Base-by-base conservation (phyloP, 257 asterid species). In the Plectranthus barbatus region DNA sequence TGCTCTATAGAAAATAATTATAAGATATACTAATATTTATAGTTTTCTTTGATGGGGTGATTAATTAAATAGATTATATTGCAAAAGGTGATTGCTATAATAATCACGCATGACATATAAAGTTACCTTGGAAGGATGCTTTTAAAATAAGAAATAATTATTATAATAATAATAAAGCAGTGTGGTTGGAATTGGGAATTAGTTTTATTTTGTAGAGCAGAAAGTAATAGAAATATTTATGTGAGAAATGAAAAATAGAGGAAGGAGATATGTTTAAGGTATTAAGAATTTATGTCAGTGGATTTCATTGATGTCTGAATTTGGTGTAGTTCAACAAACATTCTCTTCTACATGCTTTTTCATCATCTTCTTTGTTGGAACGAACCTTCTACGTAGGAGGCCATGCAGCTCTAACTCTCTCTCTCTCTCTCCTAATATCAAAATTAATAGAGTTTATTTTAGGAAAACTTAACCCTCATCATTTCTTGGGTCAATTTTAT, bases 81-180 rank as follows among this genome's bases (percentile, higher is more conserved):
- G 74, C 62, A 54, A 73, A 84, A 67, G 72, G 63, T 64, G 72
- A 74, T 72, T 55, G 72, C 44, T 73, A 72, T 75, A 72, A 80
- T 79, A 64, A 78, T 76, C 79, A 81, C 78, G 95, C 91, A 86
- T 75, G 74, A 66, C 5, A 15, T 21, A 33, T 63, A 64, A 62
- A 72, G 69, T n/a, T 42, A n/a, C 37, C 24, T 34, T 29, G 56
- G 44, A 9, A 12, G 15, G 15, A 45, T 24, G 10, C 11, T 5
- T 51, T 19, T 52, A 53, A 18, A 64, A 64, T 50, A 0, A 50
- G 20, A 31, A 7, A 63, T 7, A 14, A 36, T 36, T 39, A 19
- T 19, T 19, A 58, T 37, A 26, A 1, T 26, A 2, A 5, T 26
- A 26, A 2, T 26, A 26, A 26, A 26, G 20, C 40, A 52, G 11